Evolutionary conservation across 805 yeast genomes (phyloP).

Genomic region (Naumovozyma dairenensis): DNA sequence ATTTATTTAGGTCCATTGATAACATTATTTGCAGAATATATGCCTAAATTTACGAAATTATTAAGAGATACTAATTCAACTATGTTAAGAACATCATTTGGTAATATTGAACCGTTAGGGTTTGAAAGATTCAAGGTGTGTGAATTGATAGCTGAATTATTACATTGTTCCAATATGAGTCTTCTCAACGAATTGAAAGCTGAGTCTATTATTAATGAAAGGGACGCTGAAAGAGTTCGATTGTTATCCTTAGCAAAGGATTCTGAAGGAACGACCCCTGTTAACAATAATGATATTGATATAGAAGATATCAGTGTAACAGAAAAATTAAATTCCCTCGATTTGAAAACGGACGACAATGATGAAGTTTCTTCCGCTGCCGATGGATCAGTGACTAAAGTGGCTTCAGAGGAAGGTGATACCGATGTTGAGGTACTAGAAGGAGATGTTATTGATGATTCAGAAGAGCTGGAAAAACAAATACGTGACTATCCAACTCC

Average conservation of each 20-base stretch:
- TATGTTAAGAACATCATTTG: slow-evolving; percentile 35
- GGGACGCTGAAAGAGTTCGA: slow-evolving; percentile 52
- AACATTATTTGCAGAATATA: slow-evolving; percentile 60
- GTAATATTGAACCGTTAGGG: slow-evolving; percentile 70
- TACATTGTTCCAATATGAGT: slow-evolving; percentile 95
- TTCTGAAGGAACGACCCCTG: slow-evolving; percentile 8
- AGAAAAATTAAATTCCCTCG: slow-evolving; percentile 2
- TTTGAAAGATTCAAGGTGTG: slow-evolving; percentile 88
- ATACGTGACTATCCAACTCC: slow-evolving; percentile 49
- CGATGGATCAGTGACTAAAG: neutral
- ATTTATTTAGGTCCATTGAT: slow-evolving; percentile 84
- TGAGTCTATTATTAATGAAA: slow-evolving; percentile 52
- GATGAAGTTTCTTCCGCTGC: slow-evolving; percentile 9
- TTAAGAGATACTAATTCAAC: slow-evolving; percentile 34
- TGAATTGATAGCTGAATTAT: slow-evolving; percentile 84
- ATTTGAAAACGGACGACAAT: slow-evolving; percentile 2
- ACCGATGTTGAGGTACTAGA: slow-evolving; percentile 4
- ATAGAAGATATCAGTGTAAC: slow-evolving; percentile 4
- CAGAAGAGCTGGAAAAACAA: slow-evolving; percentile 28
- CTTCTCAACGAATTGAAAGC: slow-evolving; percentile 72
- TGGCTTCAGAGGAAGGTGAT: slow-evolving; percentile 1
- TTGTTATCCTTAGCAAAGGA: slow-evolving; percentile 10
- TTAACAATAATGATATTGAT: slow-evolving; percentile 5
- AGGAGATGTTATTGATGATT: slow-evolving; percentile 14
- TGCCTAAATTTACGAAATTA: slow-evolving; percentile 57